Evolutionary conservation across 73 alveolate species (phyloP), one percentile per base, ranked within the genome.

Genomic region (Paramecium pentaurelia): DNA sequence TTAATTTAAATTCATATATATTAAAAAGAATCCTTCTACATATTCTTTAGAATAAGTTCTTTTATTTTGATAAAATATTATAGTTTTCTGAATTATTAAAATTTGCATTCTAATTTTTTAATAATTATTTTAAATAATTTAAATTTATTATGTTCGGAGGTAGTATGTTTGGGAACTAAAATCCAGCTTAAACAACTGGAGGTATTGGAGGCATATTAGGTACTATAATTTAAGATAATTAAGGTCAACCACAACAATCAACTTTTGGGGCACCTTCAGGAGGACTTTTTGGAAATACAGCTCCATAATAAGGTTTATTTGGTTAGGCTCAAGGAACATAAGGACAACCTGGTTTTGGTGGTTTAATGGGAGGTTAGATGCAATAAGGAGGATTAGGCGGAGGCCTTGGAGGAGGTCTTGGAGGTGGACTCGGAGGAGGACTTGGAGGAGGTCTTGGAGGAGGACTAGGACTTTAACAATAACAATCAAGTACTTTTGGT

Each of bases 401-500:
- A 58, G 89, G 89, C 40, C 59, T 87, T 27, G 93, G 93, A 30
- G 93, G 89, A 4, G 93, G 93, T 11, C 71, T 86, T n/a, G 93
- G 93, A 9, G 93, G 93, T 6, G 93, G 93, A 4, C 86, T 87
- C 3, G 86, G 88, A 8, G 93, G 93, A 12, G 88, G 88, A 4
- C 70, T 85, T 11, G 92, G 92, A 45, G 92, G 92, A 20, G 54
- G 86, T 8, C 38, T 86, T 34, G 93, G 75, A 28, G 77, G 77
- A 4, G 77, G 77, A 60, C 10, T 64, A 28, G 73, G 93, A 86
- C 45, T 28, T 22, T 28, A 20, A 18, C 30, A 51, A 34, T 47
- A 42, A n/a, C 11, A 4, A 10, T 12, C 47, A 42, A 25, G 47
- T 20, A 77, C 59, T 40, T 36, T 16, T 54, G 70, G 70, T 6